Percentiles rank a stretch among this genome's conserved stretches.
Conservation (phyloP, 208 protist species). For the Crithidia sp. region DNA sequence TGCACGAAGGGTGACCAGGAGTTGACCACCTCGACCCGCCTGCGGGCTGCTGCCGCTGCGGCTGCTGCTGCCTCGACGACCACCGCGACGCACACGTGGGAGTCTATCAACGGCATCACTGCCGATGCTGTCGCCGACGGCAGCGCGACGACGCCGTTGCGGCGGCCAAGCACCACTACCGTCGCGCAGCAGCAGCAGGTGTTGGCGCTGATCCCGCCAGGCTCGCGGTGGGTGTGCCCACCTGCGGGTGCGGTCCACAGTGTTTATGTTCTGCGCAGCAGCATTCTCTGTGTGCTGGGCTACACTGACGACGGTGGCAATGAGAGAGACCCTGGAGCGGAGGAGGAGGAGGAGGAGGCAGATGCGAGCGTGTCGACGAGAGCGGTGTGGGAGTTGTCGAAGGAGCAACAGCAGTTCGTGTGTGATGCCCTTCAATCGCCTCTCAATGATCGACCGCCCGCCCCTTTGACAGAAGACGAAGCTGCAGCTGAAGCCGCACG, state of each 20-base stretch:
- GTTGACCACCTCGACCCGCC: background rate
- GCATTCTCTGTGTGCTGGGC: constrained; percentile 37
- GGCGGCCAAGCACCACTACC: background rate
- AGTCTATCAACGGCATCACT: background rate
- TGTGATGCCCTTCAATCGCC: constrained; percentile 8
- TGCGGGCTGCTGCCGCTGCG: background rate
- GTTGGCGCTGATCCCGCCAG: constrained; percentile 1
- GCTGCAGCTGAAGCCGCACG: background rate
- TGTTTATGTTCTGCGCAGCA: constrained; percentile 31
- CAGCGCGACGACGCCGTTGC: background rate
- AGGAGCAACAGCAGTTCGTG: constrained; percentile 5
- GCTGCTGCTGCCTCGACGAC: background rate
- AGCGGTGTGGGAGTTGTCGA: background rate
- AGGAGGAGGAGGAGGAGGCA: too few species aligned
- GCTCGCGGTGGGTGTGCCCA: constrained; percentile 14
- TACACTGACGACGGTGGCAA: background rate
- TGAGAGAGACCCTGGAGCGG: too few species aligned
- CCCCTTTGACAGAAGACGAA: constrained; percentile 9
- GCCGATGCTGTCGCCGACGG: background rate
- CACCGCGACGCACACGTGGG: background rate
- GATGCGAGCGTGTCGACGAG: too few species aligned
- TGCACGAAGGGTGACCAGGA: too few species aligned
- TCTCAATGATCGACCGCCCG: constrained; percentile 5
- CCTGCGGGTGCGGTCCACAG: background rate
- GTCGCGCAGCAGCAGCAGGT: constrained; percentile 12